Evolutionary conservation across 2,329 filamentous ascomycete species (phyloP), one percentile per base, ranked within the genome.

Genomic region (Dothidotthia symphoricarpi): DNA sequence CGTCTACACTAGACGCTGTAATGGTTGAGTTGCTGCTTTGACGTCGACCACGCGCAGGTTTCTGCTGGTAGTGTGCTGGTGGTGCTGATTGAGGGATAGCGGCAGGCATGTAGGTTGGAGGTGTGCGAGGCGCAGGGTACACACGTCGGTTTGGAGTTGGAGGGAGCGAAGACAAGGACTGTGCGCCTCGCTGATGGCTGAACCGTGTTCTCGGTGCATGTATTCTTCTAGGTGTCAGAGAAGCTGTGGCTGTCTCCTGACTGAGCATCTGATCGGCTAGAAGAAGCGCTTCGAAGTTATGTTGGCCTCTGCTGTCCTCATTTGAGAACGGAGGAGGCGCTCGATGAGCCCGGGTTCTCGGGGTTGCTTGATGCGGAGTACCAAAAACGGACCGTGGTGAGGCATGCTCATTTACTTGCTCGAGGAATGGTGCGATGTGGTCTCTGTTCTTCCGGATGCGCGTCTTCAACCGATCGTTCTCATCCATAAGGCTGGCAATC

Each of bases 381-480:
- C 80, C 82, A 16, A 65, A 54, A 12, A 58, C 55, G 12, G 64
- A 67, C 11, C 85, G 84, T 2, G 87, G 86, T 53, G 86, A 65
- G 27, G 41, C 85, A 57, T 86, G 83, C 32, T 95, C 78, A 28
- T 54, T 52, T 22, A 65, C 56, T 24, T 59, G 63, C 34, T 63
- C 61, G n/a, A 68, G 45, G 19, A 68, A 57, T 3, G 63, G 62
- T 41, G 87, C 86, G 54, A 95, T 82, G 59, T 95, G 89, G 60
- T 94, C 86, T 46, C 91, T 77, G 60, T 95, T 95, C 63, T 95
- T 88, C 28, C 86, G 81, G 48, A 97, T 95, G 14, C 91, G 83
- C 45, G 83, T 86, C 41, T 90, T 80, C 34, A 96, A 75, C 63
- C 87, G 77, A 26, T 82, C 75, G 38, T 88, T 86, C 59, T 93